Conservation (phyloP, 768 basidiomycete genomes). For the Roridomyces roridus region DNA sequence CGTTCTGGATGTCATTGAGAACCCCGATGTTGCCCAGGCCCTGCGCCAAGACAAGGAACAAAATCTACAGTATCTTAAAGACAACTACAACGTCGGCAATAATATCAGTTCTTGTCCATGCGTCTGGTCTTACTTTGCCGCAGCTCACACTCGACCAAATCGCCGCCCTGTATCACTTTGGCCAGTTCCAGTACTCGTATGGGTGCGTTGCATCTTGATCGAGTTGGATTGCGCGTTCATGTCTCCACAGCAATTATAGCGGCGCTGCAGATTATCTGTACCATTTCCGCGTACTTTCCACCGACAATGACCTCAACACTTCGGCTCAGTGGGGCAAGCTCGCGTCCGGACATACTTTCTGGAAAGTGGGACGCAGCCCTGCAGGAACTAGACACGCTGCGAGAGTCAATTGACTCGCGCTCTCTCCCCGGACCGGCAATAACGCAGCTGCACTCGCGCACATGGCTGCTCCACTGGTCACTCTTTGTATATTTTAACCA, state of each 20-base stretch:
- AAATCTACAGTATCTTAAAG: constrained; percentile 93
- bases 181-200: constrained; percentile 98
- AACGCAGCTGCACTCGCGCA: constrained; percentile 89
- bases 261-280: constrained; percentile 98
- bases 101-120: constrained; percentile 8
- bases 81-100: constrained; percentile 80
- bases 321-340: constrained; percentile 99
- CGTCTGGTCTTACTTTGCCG: constrained; percentile 1
- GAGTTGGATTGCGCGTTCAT: no score
- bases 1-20: constrained; percentile 95
- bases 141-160: constrained; percentile 97
- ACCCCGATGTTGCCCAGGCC: constrained; percentile 93
- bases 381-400: constrained; percentile 93
- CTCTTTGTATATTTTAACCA: constrained; percentile 99
- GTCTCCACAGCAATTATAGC: constrained; percentile 68
- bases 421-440: constrained; percentile 76
- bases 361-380: constrained; percentile 96
- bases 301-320: constrained; percentile 89
- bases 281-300: constrained; percentile 97
- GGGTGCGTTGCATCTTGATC: constrained; percentile 44
- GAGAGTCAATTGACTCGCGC: constrained; percentile 89
- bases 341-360: constrained; percentile 91
- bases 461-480: constrained; percentile 98
- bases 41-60: constrained; percentile 97
- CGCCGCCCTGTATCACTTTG: constrained; percentile 95